These are phyloP conservation scores for Elsinoe ampelina DNA, from an alignment of 2,329 filamentous ascomycete species.

Conservation along the genomic window DNA sequence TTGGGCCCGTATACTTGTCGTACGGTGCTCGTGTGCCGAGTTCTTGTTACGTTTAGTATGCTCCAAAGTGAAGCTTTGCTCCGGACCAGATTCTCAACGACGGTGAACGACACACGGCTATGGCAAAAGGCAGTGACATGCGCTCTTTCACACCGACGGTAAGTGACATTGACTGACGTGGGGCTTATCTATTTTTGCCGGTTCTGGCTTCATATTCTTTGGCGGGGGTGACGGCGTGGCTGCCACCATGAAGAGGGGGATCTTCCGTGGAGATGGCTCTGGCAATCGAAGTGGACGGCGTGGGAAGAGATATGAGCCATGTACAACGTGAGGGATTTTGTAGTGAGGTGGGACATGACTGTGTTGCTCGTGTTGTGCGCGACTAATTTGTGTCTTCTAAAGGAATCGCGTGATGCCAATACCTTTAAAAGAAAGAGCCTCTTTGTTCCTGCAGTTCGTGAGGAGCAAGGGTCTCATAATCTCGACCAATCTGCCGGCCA, in stretches of 20 bases:
- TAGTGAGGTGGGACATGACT: neutral
- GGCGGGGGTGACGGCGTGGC: conserved; percentile 9
- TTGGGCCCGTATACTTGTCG: neutral
- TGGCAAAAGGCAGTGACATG: too few species aligned
- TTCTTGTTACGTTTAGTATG: conserved; percentile 12
- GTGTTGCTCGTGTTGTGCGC: neutral
- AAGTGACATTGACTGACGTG: neutral
- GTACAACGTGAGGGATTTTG: neutral
- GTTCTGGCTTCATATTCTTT: neutral
- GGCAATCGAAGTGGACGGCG: neutral
- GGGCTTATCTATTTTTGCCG: conserved; percentile 5
- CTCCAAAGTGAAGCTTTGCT: neutral
- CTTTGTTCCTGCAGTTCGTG: conserved; percentile 5
- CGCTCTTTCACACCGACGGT: too few species aligned
- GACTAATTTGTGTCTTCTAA: neutral
- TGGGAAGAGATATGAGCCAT: neutral
- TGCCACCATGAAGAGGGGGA: neutral
- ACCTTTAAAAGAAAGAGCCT: neutral
- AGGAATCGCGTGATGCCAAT: conserved; percentile 1
- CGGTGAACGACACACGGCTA: neutral
- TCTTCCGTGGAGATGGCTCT: neutral
- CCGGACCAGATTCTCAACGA: neutral
- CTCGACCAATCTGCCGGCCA: conserved; percentile 8
- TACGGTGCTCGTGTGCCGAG: conserved; percentile 1
- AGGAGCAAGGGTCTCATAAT: neutral